Base-by-base conservation (phyloP, 371 early-diverging fungal genomes). In the Haplosporangium sp. region DNA sequence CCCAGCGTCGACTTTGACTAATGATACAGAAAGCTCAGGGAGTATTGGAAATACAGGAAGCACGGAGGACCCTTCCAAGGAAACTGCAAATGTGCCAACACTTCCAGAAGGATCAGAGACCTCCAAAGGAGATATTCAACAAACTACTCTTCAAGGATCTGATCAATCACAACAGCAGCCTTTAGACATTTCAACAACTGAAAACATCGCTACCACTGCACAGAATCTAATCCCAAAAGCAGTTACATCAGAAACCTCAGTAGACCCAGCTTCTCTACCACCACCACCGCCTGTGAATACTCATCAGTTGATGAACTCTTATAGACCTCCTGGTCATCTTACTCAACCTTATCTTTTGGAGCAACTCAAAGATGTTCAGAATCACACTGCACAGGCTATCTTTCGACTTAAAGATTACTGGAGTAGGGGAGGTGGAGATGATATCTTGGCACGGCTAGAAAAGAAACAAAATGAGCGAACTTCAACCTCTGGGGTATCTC, bases 291-390 rank as follows among this genome's bases (percentile, higher is more conserved):
- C 65, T 1, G n/a, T 58, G 56, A 70, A 60, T 35, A 37, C 74
- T 39, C 71, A 65, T 47, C 82, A 74, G 10, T 48, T 74, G 20
- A 8, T 69, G 42, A 47, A 68, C 50, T 65, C 78, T 1, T 68
- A 77, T 57, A 37, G 71, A 55, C 63, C 82, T 0, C 82, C 82
- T 4, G 82, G 82, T 1, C 75, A 74, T 61, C 39, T 74, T 53
- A 81, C 82, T 3, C 82, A 72, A 47, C 75, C 82, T 13, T 81
- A 81, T 61, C 60, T 75, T 5, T 34, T 81, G 72, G 82, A 81
- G 50, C 82, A 81, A 45, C 56, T 81, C 19, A 67, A 69, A 63
- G 82, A 81, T 69, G 75, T 75, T 2, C 82, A 75, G 48, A 81
- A 75, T 38, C 82, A 81, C 38, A 71, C 67, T 0, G 57, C 61